Percentiles rank a stretch among this genome's conserved stretches.
Evolutionary conservation across 805 yeast species (phyloP).

Genomic region (Spathaspora boniae): DNA sequence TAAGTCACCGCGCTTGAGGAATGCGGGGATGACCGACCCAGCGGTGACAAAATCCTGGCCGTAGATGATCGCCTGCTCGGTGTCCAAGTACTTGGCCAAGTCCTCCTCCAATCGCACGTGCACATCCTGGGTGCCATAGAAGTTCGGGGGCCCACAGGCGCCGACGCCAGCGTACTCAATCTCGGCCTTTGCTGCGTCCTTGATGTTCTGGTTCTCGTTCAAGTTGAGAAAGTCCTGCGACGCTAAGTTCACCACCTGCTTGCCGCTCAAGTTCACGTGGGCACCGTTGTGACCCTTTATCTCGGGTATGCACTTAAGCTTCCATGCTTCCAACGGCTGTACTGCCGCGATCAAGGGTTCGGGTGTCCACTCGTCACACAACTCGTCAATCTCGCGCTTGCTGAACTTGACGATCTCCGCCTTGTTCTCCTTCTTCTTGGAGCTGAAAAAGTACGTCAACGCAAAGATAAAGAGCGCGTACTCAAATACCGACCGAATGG

Average conservation of each 20-base stretch:
- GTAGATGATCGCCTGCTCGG: conserved; percentile 77
- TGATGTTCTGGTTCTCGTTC: conserved; percentile 45
- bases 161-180: conserved; percentile 86
- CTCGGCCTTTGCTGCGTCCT: conserved; percentile 50
- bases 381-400: conserved; percentile 67
- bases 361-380: conserved; percentile 90
- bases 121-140: conserved; percentile 92
- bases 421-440: conserved; percentile 72
- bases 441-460: conserved; percentile 73
- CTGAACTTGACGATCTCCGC: conserved; percentile 62
- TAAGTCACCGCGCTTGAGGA: conserved; percentile 91
- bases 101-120: conserved; percentile 78
- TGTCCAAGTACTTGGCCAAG: conserved; percentile 69
- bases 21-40: conserved; percentile 86
- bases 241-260: conserved; percentile 58
- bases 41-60: conserved; percentile 92
- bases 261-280: conserved; percentile 22
- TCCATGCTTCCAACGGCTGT: conserved; percentile 54
- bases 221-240: conserved; percentile 70
- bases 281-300: conserved; percentile 54
- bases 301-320: conserved; percentile 59
- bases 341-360: conserved; percentile 69
- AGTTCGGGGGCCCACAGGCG: conserved; percentile 97
- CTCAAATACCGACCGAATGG: conserved; percentile 83
- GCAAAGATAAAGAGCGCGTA: conserved; percentile 75